Percentiles rank a stretch among this genome's conserved stretches.
Conservation (phyloP, 176 grass and related monocot species). For the Microstegium vimineum region DNA sequence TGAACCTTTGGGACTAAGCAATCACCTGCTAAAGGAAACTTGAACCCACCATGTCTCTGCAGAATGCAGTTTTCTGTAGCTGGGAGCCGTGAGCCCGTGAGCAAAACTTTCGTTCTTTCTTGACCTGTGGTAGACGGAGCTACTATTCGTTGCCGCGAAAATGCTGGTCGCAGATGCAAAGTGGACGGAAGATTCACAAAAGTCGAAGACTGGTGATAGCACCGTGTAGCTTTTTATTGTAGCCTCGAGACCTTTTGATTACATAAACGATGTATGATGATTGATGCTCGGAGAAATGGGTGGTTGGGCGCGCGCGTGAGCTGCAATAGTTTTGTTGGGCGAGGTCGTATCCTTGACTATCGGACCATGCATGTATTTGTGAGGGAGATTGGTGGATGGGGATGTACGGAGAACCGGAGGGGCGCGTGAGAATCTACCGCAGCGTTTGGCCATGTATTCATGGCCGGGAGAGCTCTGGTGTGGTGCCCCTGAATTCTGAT, state of each 20-base stretch:
- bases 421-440: too few relatives aligned
- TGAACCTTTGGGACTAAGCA: constrained; percentile 41
- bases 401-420: too few relatives aligned
- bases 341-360: not conserved
- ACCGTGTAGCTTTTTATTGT: not conserved
- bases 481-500: too few relatives aligned
- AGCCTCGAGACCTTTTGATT: not conserved
- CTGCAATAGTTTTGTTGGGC: not conserved
- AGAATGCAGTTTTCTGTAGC: not conserved
- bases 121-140: too few relatives aligned
- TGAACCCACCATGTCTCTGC: not conserved
- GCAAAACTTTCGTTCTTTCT: not conserved
- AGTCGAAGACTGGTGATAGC: too few relatives aligned
- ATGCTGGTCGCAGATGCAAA: not conserved
- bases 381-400: too few relatives aligned
- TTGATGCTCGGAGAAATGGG: not conserved
- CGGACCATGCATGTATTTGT: too few relatives aligned
- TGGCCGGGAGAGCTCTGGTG: too few relatives aligned
- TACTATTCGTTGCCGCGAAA: not conserved
- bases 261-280: not conserved
- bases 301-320: not conserved
- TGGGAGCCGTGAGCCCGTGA: not conserved
- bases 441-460: too few relatives aligned
- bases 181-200: not conserved
- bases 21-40: constrained; percentile 32